Evolutionary conservation across 1,284 basidiomycete genomes (phyloP).

Genomic region (Flammula alnicola): DNA sequence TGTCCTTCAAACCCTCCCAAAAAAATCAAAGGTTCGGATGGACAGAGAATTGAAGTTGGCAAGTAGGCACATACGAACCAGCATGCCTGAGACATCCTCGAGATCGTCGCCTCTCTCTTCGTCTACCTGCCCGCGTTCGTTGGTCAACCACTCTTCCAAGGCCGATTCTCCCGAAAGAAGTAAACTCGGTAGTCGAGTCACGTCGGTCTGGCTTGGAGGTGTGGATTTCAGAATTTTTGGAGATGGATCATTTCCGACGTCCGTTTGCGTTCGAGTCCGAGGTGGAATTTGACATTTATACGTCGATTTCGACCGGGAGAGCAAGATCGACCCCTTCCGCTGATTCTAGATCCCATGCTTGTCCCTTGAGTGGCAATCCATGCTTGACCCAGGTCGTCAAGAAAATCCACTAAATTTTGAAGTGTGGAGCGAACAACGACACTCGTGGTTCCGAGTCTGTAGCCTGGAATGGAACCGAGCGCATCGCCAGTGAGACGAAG

Average conservation of each 20-base stretch:
- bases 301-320: constrained; percentile 5
- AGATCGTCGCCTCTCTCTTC: constrained; percentile 12
- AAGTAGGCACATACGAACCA: constrained; percentile 57
- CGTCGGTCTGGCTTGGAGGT: constrained; percentile 67
- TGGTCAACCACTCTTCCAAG: constrained; percentile 71
- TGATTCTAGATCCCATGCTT: constrained; percentile 63
- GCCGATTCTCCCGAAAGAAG: constrained; percentile 59
- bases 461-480: constrained; percentile 61
- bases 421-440: constrained; percentile 39
- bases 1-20: constrained; percentile 48
- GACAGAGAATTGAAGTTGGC: constrained; percentile 68
- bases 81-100: constrained; percentile 41
- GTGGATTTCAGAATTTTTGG: constrained; percentile 23
- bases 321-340: constrained; percentile 53
- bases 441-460: constrained; percentile 33
- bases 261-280: constrained; percentile 7
- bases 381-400: constrained; percentile 71
- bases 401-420: constrained; percentile 58
- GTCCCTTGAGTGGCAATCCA: constrained; percentile 65
- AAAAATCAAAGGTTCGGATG: constrained; percentile 55
- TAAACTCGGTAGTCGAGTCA: constrained; percentile 66
- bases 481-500: constrained; percentile 73
- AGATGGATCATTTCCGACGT: constrained; percentile 20
- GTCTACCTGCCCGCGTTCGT: constrained; percentile 18
- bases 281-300: neutral